Base-by-base conservation (phyloP, 2,329 filamentous ascomycete species). In the Fusarium subglutinans region DNA sequence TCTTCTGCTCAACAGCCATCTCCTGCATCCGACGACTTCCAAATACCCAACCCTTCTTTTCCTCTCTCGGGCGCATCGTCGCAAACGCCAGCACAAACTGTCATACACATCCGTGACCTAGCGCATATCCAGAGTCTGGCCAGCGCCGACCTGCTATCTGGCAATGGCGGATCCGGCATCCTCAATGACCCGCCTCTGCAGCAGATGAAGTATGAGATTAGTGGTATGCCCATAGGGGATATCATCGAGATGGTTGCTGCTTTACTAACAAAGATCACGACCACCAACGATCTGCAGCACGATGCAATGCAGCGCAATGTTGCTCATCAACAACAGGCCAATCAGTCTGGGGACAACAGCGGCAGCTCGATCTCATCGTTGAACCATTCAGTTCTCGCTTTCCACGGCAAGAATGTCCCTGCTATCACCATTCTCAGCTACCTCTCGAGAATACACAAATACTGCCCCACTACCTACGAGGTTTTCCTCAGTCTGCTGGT, bases 171-270 rank as follows among this genome's bases (percentile, higher is more conserved):
- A 5, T 76, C 87, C 73, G 84, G 88, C 77, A 85, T 85, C 63
- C 82, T 86, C 63, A 87, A 86, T 73, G 88, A 86, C 69, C 84
- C 86, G 18, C 86, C 85, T 40, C 81, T 86, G 43, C 87, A 88
- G 76, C 87, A 87, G 72, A 88, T 88, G 83, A 90, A 90, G 80
- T 99, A 98, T 81, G 96, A 98, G 83, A 98, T 99, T 78, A 98
- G 95, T 84, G 93, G 91, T 60, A 98, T 99, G 96, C 96, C 96
- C 59, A 97, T 98, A 63, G 91, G 93, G 74, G 96, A 99, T 80
- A 94, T 99, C 76, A 99, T 99, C 80, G 96, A 98, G 83, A 98
- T 99, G 96, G 96, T 99, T 8, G 96, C 96, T 9, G 96, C 95
- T 12, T 88, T 99, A 30, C 87, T 99, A 71, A 98, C 96, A 64